phyloP scores from a whole-genome alignment of 2,329 filamentous ascomycete species.

The Leptographium procerum region DNA sequence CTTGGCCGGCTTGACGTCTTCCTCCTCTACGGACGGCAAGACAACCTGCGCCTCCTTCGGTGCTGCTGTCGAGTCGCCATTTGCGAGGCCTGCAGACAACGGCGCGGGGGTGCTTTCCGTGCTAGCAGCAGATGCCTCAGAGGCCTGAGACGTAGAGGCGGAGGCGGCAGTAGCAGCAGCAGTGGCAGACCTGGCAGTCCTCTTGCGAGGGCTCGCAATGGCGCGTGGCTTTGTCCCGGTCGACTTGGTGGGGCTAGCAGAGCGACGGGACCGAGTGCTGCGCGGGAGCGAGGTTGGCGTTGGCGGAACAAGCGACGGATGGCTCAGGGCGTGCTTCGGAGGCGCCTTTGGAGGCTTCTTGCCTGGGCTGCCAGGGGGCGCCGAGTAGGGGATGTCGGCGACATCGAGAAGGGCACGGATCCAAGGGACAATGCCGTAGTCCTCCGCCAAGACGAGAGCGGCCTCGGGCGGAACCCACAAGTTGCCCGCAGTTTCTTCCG shows the following conservation, averaged over 20 bases:
- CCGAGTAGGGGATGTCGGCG: constrained; percentile 53
- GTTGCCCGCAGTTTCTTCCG: constrained; percentile 90
- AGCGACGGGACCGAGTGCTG: constrained; percentile 40
- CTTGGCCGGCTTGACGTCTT: constrained; percentile 2
- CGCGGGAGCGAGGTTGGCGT: constrained; percentile 34
- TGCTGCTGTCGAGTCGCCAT: constrained; percentile 15
- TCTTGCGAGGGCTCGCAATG: constrained; percentile 43
- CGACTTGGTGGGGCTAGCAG: constrained; percentile 45
- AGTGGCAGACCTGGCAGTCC: constrained; percentile 30
- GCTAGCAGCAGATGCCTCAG: constrained; percentile 24
- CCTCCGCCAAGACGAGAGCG: constrained; percentile 72
- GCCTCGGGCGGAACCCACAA: constrained; percentile 82
- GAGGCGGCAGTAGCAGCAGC: constrained; percentile 10
- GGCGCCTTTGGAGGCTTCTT: constrained; percentile 65
- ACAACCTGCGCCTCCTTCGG: constrained; percentile 14
- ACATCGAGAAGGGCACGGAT: constrained; percentile 86
- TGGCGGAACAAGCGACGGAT: constrained; percentile 33
- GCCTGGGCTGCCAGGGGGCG: constrained; percentile 45
- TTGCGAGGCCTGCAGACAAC: constrained; percentile 16
- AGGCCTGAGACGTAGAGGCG: constrained; percentile 20
- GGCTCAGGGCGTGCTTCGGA: constrained; percentile 52
- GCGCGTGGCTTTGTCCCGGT: constrained; percentile 26
- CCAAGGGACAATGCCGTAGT: constrained; percentile 81
- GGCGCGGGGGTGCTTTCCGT: constrained; percentile 14
- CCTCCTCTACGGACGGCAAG: constrained; percentile 40